phyloP scores from a whole-genome alignment of 805 yeast genomes.

The Metschnikowia koreensis region DNA sequence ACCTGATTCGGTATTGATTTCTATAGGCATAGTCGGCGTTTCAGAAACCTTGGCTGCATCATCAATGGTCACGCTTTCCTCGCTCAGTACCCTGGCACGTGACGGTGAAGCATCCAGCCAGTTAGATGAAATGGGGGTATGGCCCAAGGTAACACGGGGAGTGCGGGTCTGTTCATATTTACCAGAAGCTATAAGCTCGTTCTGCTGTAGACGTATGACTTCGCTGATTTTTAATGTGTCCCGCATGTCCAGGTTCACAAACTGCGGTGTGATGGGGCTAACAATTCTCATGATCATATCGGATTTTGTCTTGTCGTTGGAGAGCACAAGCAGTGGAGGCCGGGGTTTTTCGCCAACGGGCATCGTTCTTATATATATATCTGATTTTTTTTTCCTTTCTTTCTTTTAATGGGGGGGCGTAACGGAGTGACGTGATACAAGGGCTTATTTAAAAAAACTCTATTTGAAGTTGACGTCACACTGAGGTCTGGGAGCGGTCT shows the following conservation, averaged over 20 bases:
- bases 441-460: neutral
- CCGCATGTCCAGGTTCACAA: conserved; percentile 16
- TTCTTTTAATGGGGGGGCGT: neutral
- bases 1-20: neutral
- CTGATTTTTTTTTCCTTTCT: neutral
- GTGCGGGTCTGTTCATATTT: conserved; percentile 6
- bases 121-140: neutral
- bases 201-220: conserved; percentile 18
- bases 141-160: neutral
- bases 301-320: conserved; percentile 10
- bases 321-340: conserved; percentile 15
- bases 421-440: neutral
- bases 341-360: conserved; percentile 12
- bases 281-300: conserved; percentile 17
- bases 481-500: neutral
- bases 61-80: neutral
- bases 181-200: conserved; percentile 14
- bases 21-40: neutral
- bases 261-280: conserved; percentile 16
- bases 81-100: neutral
- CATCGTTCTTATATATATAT: conserved; percentile 3
- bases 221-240: conserved; percentile 18
- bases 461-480: neutral
- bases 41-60: neutral
- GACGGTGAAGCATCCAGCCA: conserved; percentile 4